Evolutionary conservation across 139 green algal genomes (phyloP).

Genomic region (Astrephomene gubernaculifera): DNA sequence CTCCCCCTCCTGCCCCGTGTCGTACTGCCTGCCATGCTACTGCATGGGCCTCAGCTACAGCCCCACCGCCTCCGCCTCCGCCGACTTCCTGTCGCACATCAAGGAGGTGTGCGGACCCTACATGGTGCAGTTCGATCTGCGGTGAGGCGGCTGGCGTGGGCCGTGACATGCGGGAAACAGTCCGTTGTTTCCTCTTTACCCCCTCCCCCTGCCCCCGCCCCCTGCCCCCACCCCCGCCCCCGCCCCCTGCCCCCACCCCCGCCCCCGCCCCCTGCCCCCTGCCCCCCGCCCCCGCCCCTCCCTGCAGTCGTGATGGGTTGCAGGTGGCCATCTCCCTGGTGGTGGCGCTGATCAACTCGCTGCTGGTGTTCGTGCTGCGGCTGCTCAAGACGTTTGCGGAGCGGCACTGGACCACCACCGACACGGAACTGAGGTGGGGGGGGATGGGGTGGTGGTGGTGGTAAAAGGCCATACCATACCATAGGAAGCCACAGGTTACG

Average conservation of each 20-base stretch:
- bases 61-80: neutral
- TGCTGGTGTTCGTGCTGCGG: constrained; percentile 49
- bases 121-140: neutral
- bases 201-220: too few species aligned
- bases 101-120: neutral
- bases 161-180: too few species aligned
- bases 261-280: neutral
- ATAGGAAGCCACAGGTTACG: too few species aligned
- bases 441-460: neutral
- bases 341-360: constrained; percentile 59
- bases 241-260: neutral
- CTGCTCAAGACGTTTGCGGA: constrained; percentile 50
- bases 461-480: too few species aligned
- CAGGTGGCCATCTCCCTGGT: constrained; percentile 29
- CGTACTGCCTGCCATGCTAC: constrained; percentile 59
- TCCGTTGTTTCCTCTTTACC: too few species aligned
- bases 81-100: constrained; percentile 13
- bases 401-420: constrained; percentile 56
- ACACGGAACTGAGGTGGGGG: constrained; percentile 31
- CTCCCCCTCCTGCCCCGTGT: neutral
- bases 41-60: constrained; percentile 31
- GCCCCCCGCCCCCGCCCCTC: neutral
- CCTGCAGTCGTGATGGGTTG: constrained; percentile 9
- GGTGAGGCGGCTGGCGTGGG: constrained; percentile 3
- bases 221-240: too few species aligned